Conservation (phyloP, 2,329 filamentous ascomycete species). For the Amauroascus niger region DNA sequence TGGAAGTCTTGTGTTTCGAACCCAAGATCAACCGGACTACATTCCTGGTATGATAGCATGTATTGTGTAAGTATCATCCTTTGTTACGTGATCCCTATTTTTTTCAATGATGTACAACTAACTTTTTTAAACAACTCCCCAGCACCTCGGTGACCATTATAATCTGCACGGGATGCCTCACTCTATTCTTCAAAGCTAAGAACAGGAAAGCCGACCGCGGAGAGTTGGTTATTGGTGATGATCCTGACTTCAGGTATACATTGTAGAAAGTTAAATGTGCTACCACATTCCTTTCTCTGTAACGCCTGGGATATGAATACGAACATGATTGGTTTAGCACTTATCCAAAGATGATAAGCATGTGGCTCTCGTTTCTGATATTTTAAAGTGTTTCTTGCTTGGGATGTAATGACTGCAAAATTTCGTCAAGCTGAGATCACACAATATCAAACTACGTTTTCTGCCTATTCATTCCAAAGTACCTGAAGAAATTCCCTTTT, state of each 20-base stretch:
- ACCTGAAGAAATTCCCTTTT: too few species aligned
- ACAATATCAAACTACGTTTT: too few species aligned
- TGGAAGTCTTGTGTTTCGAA: slow-evolving; percentile 59
- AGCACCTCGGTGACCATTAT: background rate
- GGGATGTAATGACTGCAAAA: too few species aligned
- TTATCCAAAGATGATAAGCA: too few species aligned
- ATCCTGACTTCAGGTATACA: slow-evolving; percentile 12
- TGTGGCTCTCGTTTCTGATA: too few species aligned
- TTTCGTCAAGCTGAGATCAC: too few species aligned
- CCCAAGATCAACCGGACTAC: slow-evolving; percentile 15
- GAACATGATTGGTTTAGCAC: background rate
- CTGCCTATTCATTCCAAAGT: too few species aligned
- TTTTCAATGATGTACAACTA: background rate
- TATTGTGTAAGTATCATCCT: slow-evolving; percentile 11
- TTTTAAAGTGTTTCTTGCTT: too few species aligned
- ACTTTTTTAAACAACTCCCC: background rate
- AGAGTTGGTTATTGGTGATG: slow-evolving; percentile 6
- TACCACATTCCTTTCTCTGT: background rate
- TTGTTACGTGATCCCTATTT: background rate
- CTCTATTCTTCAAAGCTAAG: slow-evolving; percentile 5
- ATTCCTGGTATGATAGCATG: slow-evolving; percentile 14
- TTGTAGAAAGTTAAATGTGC: background rate
- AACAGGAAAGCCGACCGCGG: slow-evolving; percentile 13
- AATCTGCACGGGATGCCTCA: slow-evolving; percentile 1
- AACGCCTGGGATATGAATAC: background rate